A percentile compares a stretch with the other conserved stretches of the same genome.
phyloP scores from a whole-genome alignment of 805 yeast species.

The Schizosaccharomyces pombe region DNA sequence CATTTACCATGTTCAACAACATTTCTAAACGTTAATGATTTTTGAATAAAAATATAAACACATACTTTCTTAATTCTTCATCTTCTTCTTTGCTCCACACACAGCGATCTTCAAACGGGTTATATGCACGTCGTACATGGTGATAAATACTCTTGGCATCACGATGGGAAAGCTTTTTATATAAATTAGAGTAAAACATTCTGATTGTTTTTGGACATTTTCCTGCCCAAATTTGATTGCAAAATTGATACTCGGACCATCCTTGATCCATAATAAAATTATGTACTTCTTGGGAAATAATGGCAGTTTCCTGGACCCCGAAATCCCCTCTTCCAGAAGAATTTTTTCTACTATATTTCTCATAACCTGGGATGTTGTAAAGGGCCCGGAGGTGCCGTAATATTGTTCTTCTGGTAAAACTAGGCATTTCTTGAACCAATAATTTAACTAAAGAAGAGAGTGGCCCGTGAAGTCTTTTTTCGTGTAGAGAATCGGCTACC shows the following conservation, averaged over 20 bases:
- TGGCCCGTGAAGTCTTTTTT: not conserved
- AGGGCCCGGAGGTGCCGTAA: not conserved
- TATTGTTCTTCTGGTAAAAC: not conserved
- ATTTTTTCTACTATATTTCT: not conserved
- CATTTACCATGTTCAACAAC: constrained; percentile 51
- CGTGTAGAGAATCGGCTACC: not conserved
- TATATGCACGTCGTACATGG: constrained; percentile 76
- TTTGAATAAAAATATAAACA: not conserved
- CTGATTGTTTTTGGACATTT: not conserved
- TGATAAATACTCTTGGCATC: constrained; percentile 32
- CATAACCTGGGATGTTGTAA: not conserved
- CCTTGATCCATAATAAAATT: not conserved
- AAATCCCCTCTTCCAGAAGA: not conserved
- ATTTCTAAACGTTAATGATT: constrained; percentile 21
- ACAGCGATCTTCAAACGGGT: constrained; percentile 67
- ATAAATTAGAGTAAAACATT: not conserved
- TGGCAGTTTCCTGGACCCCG: not conserved
- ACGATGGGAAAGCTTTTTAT: not conserved
- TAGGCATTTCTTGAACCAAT: not conserved
- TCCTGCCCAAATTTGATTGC: constrained; percentile 1
- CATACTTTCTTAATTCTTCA: constrained; percentile 15
- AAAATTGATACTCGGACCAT: not conserved
- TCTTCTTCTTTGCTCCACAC: constrained; percentile 80
- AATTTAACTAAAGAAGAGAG: not conserved
- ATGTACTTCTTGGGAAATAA: not conserved